phyloP scores from a whole-genome alignment of 345 rosid species.

The Passiflora organensis region DNA sequence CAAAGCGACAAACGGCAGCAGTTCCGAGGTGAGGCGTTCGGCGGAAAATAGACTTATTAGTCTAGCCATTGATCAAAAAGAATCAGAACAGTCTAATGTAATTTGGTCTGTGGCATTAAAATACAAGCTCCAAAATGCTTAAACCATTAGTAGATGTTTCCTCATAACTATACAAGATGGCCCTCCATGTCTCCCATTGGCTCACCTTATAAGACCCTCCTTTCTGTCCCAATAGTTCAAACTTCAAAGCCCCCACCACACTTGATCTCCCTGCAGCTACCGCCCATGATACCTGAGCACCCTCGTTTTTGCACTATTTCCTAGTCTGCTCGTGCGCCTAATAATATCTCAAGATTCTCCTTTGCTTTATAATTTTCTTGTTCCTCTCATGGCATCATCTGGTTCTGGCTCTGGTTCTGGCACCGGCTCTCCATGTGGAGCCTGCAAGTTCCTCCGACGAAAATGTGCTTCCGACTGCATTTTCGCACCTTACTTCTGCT shows the following conservation, averaged over 20 bases:
- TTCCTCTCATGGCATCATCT: slow-evolving; percentile 44
- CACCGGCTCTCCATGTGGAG: slow-evolving; percentile 63
- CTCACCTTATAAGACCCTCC: slow-evolving; percentile 31
- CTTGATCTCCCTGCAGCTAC: neutral
- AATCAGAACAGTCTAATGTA: no score
- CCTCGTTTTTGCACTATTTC: slow-evolving; percentile 33
- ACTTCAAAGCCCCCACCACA: slow-evolving; percentile 6
- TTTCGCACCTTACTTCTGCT: slow-evolving; percentile 66
- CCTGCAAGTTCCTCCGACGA: slow-evolving; percentile 71
- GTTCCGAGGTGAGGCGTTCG: slow-evolving; percentile 79
- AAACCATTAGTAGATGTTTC: slow-evolving; percentile 53
- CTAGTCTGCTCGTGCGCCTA: slow-evolving; percentile 45
- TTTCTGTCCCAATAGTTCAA: neutral
- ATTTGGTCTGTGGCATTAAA: neutral
- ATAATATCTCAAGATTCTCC: neutral
- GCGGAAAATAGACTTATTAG: slow-evolving; percentile 32
- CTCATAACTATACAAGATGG: slow-evolving; percentile 46
- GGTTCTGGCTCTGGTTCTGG: slow-evolving; percentile 25
- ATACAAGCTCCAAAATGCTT: slow-evolving; percentile 18
- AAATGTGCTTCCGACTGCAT: slow-evolving; percentile 66
- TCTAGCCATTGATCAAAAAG: no score
- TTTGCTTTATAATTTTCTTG: neutral
- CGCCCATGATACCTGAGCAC: slow-evolving; percentile 2
- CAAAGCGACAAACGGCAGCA: slow-evolving; percentile 49
- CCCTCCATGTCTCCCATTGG: slow-evolving; percentile 53